A percentile compares a stretch with the other conserved stretches of the same genome.
Evolutionary conservation across 2,329 filamentous ascomycete genomes (phyloP).

Genomic region (Claviceps lovelessii): DNA sequence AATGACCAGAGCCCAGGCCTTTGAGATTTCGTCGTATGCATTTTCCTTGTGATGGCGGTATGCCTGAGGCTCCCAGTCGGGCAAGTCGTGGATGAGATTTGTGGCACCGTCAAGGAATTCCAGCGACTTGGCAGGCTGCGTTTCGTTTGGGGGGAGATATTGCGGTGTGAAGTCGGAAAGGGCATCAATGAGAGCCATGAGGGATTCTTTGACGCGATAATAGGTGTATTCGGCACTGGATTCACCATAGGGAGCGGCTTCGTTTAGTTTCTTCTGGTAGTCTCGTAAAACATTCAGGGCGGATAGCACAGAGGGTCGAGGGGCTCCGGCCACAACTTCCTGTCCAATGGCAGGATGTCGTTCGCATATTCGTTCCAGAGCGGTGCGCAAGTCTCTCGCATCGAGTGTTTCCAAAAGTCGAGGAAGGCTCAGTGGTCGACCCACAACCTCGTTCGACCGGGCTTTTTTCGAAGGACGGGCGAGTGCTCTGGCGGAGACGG

Average conservation of each 20-base stretch:
- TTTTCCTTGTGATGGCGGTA: slow-evolving; percentile 89
- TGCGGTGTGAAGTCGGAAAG: slow-evolving; percentile 90
- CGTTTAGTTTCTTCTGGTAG: slow-evolving; percentile 66
- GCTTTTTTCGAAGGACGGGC: slow-evolving; percentile 50
- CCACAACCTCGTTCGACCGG: slow-evolving; percentile 48
- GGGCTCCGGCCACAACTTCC: slow-evolving; percentile 71
- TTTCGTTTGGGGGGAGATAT: slow-evolving; percentile 83
- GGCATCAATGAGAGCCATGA: slow-evolving; percentile 72
- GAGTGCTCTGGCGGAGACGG: slow-evolving; percentile 54
- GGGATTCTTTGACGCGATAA: slow-evolving; percentile 72
- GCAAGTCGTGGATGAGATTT: slow-evolving; percentile 74
- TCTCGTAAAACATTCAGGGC: slow-evolving; percentile 67
- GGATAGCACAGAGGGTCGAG: slow-evolving; percentile 70
- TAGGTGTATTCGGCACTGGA: slow-evolving; percentile 86
- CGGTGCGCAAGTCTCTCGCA: slow-evolving; percentile 64
- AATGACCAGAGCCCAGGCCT: slow-evolving; percentile 84
- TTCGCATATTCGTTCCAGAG: slow-evolving; percentile 85
- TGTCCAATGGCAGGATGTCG: slow-evolving; percentile 72
- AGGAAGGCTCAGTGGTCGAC: slow-evolving; percentile 40
- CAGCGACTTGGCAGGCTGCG: slow-evolving; percentile 68
- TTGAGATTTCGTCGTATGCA: slow-evolving; percentile 89
- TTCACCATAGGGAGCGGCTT: slow-evolving; percentile 74
- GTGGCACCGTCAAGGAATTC: slow-evolving; percentile 83
- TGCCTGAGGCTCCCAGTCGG: slow-evolving; percentile 77
- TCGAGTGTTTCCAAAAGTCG: slow-evolving; percentile 92